Conservation (phyloP, 768 basidiomycete species). For the Steccherinum ochraceum region DNA sequence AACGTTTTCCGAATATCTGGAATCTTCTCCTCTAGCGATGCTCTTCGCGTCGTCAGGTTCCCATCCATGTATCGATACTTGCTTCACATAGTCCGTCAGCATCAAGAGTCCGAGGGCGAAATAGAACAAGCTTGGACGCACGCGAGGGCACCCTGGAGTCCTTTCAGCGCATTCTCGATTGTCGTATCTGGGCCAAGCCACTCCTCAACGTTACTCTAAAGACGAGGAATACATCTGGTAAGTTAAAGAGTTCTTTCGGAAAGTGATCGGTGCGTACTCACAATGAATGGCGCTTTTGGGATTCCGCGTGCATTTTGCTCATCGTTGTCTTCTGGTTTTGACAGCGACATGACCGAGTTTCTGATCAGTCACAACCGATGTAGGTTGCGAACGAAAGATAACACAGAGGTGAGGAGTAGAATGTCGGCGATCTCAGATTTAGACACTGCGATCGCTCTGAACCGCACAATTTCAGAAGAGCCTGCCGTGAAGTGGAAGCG, state of each 20-base stretch:
- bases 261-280: constrained; percentile 32
- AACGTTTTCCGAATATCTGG: constrained; percentile 94
- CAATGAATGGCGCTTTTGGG: constrained; percentile 92
- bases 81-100: too few species aligned
- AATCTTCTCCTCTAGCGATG: constrained; percentile 86
- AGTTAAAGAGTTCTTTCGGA: background rate
- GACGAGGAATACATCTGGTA: background rate
- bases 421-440: too few species aligned
- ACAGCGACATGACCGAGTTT: constrained; percentile 8
- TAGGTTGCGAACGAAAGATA: too few species aligned
- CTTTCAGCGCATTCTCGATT: constrained; percentile 70
- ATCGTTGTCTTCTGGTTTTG: constrained; percentile 5
- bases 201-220: constrained; percentile 79
- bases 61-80: constrained; percentile 99
- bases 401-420: too few species aligned
- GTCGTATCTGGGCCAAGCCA: constrained; percentile 76
- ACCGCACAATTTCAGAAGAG: background rate
- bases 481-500: background rate
- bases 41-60: constrained; percentile 70
- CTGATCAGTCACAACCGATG: too few species aligned
- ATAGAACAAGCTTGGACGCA: constrained; percentile 37
- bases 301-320: constrained; percentile 87
- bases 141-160: constrained; percentile 92
- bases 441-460: too few species aligned
- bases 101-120: background rate